These are phyloP conservation scores for Diplodia sapinea DNA, from an alignment of 2,329 filamentous ascomycete genomes.

Conservation along the genomic window DNA sequence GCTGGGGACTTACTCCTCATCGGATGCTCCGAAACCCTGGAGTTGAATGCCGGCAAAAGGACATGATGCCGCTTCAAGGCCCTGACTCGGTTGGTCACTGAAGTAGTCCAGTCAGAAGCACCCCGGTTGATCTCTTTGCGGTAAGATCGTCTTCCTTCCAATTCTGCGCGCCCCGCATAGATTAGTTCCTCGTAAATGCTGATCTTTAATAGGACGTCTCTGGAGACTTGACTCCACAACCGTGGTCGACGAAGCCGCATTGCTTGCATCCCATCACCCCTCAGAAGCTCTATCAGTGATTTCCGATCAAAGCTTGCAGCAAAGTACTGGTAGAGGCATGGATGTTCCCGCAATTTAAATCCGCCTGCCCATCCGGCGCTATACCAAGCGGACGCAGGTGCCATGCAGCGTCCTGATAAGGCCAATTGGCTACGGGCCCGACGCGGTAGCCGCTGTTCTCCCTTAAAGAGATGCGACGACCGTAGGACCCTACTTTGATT, in stretches of 20 bases:
- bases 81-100: too few species aligned
- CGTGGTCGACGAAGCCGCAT: background rate
- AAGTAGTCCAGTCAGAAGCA: too few species aligned
- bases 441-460: background rate
- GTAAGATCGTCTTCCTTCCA: background rate
- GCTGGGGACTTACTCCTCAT: background rate
- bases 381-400: background rate
- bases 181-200: background rate
- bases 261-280: background rate
- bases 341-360: background rate
- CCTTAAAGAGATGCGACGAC: background rate
- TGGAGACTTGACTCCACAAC: background rate
- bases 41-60: background rate
- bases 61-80: too few species aligned
- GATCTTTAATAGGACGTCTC: background rate
- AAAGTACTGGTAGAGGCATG: too few species aligned
- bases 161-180: background rate
- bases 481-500: background rate
- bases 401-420: background rate
- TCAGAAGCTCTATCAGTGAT: background rate
- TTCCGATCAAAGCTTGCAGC: background rate
- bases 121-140: background rate
- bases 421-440: background rate
- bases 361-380: background rate
- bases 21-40: constrained; percentile 1